These are phyloP conservation scores for Cocos nucifera DNA, from an alignment of 176 grass and related monocot species.

Conservation along the genomic window DNA sequence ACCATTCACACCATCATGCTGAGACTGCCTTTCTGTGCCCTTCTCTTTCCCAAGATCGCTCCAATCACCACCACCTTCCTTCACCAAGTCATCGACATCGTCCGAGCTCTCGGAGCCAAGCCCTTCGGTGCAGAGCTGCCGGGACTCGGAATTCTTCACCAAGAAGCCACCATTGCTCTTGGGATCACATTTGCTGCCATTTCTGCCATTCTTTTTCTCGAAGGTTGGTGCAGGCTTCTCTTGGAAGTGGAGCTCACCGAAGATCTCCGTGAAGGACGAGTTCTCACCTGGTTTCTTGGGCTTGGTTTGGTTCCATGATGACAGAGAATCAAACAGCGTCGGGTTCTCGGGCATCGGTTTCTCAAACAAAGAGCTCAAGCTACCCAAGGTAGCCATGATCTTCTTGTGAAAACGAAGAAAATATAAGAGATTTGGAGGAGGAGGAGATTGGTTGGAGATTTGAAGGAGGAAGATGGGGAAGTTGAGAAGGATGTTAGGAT, in stretches of 20 bases:
- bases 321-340: conserved; percentile 80
- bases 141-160: conserved; percentile 30
- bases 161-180: conserved; percentile 52
- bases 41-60: no score
- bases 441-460: no score
- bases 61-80: conserved; percentile 26
- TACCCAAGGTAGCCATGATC: conserved; percentile 52
- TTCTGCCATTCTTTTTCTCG: not conserved
- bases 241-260: conserved; percentile 86
- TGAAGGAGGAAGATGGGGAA: no score
- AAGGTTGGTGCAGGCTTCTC: conserved; percentile 31
- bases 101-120: conserved; percentile 76
- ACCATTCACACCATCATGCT: not conserved
- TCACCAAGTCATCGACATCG: conserved; percentile 53
- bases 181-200: not conserved
- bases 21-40: not conserved
- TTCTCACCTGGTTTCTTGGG: conserved; percentile 44
- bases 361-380: conserved; percentile 72
- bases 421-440: no score
- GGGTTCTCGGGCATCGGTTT: conserved; percentile 81
- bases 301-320: conserved; percentile 48
- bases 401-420: no score
- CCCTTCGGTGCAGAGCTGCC: conserved; percentile 73
- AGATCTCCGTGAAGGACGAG: conserved; percentile 76
- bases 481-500: not conserved